Base-by-base conservation (phyloP, 2,329 filamentous ascomycete species). In the Aspergillus awamori region DNA sequence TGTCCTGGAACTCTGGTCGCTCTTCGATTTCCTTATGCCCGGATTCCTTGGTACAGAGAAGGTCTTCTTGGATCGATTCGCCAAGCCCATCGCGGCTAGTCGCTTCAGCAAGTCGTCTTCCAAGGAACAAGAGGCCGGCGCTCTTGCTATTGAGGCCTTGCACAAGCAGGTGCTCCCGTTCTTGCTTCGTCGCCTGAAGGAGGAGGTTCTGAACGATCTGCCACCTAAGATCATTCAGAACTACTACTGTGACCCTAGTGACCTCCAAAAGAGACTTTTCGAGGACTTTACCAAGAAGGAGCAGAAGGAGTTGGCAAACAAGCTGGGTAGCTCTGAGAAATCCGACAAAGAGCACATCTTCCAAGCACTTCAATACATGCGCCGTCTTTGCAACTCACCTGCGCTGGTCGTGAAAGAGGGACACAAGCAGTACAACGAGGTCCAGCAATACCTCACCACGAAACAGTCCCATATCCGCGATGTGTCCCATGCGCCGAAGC, bases 1-100 rank as follows among this genome's bases (percentile, higher is more conserved):
- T 67, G 94, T 99, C 2, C 80, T 99, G 53, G 94, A 99, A 74
- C 83, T 99, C 4, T 99, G 94, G 94, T 98, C 94, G 0, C 83
- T 99, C 4, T 99, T 99, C 73, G 95, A 99, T 78, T 99, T 99
- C 80, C 83, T 99, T 63, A 99, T 99, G 95, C 95, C 96, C 3
- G 96, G 95, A 2, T 99, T 99, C 81, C 83, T 99, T 7, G 95
- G 95, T 33, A 92, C 89, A 0, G 95, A 99, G 74, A 97, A 96
- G 79, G 92, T 97, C n/a, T 97, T 97, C 79, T 83, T 96, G 66
- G 94, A 97, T 76, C 88, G 93, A 3, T 97, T 97, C 69, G 93
- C 93, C 8, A 97, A 97, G 77, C 93, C 93, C 1, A 97, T 97
- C 69, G 92, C 94, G 1, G 93, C 93, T 4, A 97, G 92, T 72